Percentiles rank a stretch among this genome's conserved stretches.
Conservation (phyloP, 495 filamentous ascomycete genomes). For the Tuber borchii region DNA sequence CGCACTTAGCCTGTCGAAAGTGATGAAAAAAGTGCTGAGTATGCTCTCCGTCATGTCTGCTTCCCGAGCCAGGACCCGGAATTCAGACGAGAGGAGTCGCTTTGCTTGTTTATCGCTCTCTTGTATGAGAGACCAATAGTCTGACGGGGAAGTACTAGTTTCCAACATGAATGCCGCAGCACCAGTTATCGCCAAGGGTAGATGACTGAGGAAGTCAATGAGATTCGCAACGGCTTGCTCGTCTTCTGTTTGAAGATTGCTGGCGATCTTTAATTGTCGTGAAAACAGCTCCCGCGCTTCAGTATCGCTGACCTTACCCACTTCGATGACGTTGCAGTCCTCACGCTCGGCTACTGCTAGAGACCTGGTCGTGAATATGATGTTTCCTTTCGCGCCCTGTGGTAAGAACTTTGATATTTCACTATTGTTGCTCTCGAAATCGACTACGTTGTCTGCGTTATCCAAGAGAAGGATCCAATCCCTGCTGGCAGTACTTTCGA, state of each 20-base stretch:
- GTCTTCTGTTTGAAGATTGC: not conserved
- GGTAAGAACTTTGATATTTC: slow-evolving; percentile 4
- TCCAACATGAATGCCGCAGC: slow-evolving; percentile 19
- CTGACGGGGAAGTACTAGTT: slow-evolving; percentile 1
- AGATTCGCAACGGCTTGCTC: slow-evolving; percentile 1
- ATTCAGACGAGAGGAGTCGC: slow-evolving; percentile 3
- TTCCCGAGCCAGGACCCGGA: slow-evolving; percentile 4
- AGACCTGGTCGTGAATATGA: slow-evolving; percentile 16
- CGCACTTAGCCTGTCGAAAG: slow-evolving; percentile 12
- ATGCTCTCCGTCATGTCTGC: slow-evolving; percentile 17
- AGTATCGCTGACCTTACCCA: slow-evolving; percentile 6
- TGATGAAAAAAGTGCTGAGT: slow-evolving; percentile 16
- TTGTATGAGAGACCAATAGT: slow-evolving; percentile 12
- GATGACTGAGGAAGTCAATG: slow-evolving; percentile 5
- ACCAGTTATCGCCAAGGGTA: slow-evolving; percentile 16
- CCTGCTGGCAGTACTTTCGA: slow-evolving; percentile 17
- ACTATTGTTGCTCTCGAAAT: not conserved
- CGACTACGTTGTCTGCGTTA: slow-evolving; percentile 22
- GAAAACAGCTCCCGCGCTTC: slow-evolving; percentile 8
- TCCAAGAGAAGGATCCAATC: slow-evolving; percentile 44
- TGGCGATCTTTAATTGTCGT: not conserved
- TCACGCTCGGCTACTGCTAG: slow-evolving; percentile 1
- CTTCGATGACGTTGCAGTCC: slow-evolving; percentile 4
- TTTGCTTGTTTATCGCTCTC: slow-evolving; percentile 6
- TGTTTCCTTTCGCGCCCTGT: slow-evolving; percentile 8